Conservation (phyloP, 352 stramenopile species). For the Pythium periplocum region DNA sequence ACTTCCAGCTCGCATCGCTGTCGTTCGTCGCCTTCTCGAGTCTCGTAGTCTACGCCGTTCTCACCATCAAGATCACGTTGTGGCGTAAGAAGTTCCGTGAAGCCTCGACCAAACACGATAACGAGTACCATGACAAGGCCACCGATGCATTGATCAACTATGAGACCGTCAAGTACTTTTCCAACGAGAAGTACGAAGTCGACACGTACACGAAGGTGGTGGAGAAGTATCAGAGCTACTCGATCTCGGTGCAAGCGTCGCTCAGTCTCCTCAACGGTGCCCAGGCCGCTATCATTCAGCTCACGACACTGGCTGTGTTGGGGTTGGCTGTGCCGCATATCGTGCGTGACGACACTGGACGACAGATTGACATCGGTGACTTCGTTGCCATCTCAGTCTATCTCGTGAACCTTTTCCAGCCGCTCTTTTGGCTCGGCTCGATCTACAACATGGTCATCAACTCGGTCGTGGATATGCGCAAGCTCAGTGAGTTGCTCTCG, state of each 20-base stretch:
- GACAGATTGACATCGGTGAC: constrained; percentile 89
- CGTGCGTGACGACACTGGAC: constrained; percentile 34
- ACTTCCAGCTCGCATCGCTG: constrained; percentile 92
- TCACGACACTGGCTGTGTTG: constrained; percentile 57
- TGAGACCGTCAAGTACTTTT: constrained; percentile 98
- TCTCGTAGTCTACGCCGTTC: constrained; percentile 93
- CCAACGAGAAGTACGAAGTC: constrained; percentile 91
- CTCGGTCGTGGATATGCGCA: constrained; percentile 96
- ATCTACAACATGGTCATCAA: constrained; percentile 89
- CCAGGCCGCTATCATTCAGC: constrained; percentile 87
- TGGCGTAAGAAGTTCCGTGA: constrained; percentile 98
- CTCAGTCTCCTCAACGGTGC: constrained; percentile 93
- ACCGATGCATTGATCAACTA: constrained; percentile 98
- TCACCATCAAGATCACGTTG: constrained; percentile 96
- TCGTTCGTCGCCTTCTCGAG: constrained; percentile 93
- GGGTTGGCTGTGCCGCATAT: constrained; percentile 66
- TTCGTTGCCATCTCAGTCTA: constrained; percentile 97
- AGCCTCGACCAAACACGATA: constrained; percentile 92
- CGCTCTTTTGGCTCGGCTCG: constrained; percentile 95
- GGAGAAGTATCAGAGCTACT: constrained; percentile 91
- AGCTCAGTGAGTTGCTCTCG: constrained; percentile 95
- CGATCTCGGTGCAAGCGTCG: constrained; percentile 90
- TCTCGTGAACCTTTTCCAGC: constrained; percentile 94
- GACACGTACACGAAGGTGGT: constrained; percentile 90
- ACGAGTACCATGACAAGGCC: constrained; percentile 97